Evolutionary conservation across 768 basidiomycete species (phyloP).

Genomic region (Wakefieldia striispora): DNA sequence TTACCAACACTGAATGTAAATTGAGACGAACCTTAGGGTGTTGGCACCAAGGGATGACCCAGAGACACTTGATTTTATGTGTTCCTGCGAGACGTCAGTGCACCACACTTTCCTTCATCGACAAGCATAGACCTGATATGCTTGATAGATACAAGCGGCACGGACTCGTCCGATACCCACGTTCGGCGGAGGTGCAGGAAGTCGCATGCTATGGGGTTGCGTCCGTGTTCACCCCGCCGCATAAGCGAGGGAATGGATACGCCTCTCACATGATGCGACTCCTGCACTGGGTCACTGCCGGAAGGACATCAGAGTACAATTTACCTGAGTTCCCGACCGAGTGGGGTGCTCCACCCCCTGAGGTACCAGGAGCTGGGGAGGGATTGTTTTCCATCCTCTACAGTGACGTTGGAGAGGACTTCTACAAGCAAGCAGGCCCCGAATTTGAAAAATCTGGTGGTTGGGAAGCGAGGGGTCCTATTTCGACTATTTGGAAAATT

Average conservation of each 20-base stretch:
- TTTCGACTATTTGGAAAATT: constrained; percentile 43
- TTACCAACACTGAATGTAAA: background rate
- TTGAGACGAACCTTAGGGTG: constrained; percentile 41
- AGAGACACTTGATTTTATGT: constrained; percentile 51
- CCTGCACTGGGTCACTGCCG: constrained; percentile 54
- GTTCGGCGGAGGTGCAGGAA: constrained; percentile 23
- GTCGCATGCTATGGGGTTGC: constrained; percentile 53
- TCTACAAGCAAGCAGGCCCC: constrained; percentile 45
- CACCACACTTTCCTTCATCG: background rate
- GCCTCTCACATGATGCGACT: constrained; percentile 64
- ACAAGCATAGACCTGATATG: background rate
- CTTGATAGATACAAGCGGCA: constrained; percentile 35
- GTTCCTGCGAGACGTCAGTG: constrained; percentile 61
- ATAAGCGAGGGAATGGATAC: constrained; percentile 53
- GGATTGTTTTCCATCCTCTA: constrained; percentile 50
- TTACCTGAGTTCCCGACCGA: constrained; percentile 37
- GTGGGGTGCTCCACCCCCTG: constrained; percentile 45
- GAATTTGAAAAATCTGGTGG: constrained; percentile 32
- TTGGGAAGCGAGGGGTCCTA: constrained; percentile 40
- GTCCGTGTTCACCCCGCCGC: constrained; percentile 52
- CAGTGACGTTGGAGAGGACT: constrained; percentile 48
- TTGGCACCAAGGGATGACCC: constrained; percentile 52
- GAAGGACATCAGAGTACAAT: constrained; percentile 21
- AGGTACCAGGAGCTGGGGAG: constrained; percentile 34
- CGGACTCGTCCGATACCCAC: constrained; percentile 30